Base-by-base conservation (phyloP, 441 rosid genomes). In the Dalechampia spathulata region DNA sequence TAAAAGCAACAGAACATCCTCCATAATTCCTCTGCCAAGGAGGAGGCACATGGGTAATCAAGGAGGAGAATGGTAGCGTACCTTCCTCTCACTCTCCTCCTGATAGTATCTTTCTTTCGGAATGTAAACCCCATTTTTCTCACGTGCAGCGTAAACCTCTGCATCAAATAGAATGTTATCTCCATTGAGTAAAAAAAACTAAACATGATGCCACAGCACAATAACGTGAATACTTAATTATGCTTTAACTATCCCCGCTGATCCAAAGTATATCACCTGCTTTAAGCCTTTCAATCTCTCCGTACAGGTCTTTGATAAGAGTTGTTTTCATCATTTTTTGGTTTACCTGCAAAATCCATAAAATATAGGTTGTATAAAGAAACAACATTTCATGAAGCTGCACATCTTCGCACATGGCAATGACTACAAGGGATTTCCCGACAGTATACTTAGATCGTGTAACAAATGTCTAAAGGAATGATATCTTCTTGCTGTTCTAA, bases 311-410 rank as follows among this genome's bases (percentile, higher is more conserved):
- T 73, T 94, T 94, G 69, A 94, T 90, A 58, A 94, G 87, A 66
- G 99, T 94, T 55, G 99, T 68, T 75, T 92, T 92, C 99, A 92
- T 92, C 99, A 92, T 85, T 74, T 92, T 92, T 76, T 92, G 97
- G 71, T 92, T 92, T 25, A 92, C 83, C 99, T 92, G 63, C 58
- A 52, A 45, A 43, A 56, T 52, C 26, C 19, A 19, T 41, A 49
- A 34, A 37, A 38, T 54, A 10, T 27, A 3, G 17, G 25, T 36
- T 25, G 9, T 3, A 2, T 7, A 6, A 17, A 16, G 25, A 20
- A 30, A 47, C 11, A 28, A 25, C 25, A 25, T 50, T 2, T 9
- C 4, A 32, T 15, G 28, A 13, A 12, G 7, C n/a, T n/a, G 8
- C 8, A 27, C 0, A 12, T 25, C 30, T 5, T 27, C 22, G 34